phyloP scores from a whole-genome alignment of 129 eudicot species.

The Kitagawia praeruptora region DNA sequence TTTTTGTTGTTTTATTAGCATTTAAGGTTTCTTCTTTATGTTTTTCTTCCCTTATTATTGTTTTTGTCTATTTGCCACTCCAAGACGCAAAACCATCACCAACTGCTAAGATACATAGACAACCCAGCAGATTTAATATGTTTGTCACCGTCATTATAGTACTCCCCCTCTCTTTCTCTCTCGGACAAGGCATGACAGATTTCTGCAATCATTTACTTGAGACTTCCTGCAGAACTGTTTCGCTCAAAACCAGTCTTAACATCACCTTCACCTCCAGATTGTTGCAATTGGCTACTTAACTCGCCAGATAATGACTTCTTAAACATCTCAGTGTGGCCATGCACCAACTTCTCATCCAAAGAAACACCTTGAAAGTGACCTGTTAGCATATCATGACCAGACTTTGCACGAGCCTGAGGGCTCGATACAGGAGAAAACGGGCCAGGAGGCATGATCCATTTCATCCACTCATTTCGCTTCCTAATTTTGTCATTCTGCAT shows the following conservation, averaged over 20 bases:
- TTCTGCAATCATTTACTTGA: constrained; percentile 6
- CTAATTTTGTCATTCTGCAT: constrained; percentile 37
- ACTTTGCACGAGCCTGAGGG: constrained; percentile 9
- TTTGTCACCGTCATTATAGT: not conserved
- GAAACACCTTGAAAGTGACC: constrained; percentile 15
- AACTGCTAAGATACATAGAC: not conserved
- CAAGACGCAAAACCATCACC: constrained; percentile 2
- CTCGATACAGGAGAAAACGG: constrained; percentile 18
- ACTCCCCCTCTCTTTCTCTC: not conserved
- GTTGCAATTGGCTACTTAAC: constrained; percentile 5
- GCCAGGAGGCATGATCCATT: constrained; percentile 32
- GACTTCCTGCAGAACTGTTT: not conserved
- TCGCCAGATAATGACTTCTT: constrained; percentile 15
- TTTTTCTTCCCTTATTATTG: not conserved
- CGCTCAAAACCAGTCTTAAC: constrained; percentile 2
- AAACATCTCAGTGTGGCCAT: constrained; percentile 3
- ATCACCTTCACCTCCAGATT: constrained; percentile 2
- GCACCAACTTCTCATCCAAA: constrained; percentile 15
- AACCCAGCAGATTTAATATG: not conserved
- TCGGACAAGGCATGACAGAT: not conserved
- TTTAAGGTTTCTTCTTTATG: constrained; percentile 2
- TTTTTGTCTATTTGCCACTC: constrained; percentile 1
- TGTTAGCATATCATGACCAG: constrained; percentile 6
- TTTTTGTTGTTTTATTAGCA: constrained; percentile 6
- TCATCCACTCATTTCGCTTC: constrained; percentile 34